phyloP scores from a whole-genome alignment of 2,329 filamentous ascomycete genomes.

The Epicoccum nigrum region DNA sequence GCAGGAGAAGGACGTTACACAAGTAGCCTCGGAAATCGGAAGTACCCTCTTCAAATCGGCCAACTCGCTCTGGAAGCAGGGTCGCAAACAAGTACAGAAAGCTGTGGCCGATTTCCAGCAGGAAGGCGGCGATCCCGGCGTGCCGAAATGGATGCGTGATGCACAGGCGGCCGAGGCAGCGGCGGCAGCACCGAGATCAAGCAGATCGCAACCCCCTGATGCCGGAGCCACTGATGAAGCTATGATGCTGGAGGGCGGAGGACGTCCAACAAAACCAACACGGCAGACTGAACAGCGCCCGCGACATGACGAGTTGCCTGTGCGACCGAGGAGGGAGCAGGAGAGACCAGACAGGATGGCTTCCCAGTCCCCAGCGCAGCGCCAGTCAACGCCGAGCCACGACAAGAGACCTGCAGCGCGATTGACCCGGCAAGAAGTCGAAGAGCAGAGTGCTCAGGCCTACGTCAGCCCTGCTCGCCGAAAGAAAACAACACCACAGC shows the following conservation, averaged over 20 bases:
- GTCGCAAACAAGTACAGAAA: constrained; percentile 90
- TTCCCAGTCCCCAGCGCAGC: constrained; percentile 49
- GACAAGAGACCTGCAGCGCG: constrained; percentile 59
- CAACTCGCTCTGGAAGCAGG: constrained; percentile 92
- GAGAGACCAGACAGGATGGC: constrained; percentile 45
- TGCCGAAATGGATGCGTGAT: constrained; percentile 96
- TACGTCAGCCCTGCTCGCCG: constrained; percentile 88
- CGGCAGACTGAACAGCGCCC: constrained; percentile 37
- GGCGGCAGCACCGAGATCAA: constrained; percentile 31
- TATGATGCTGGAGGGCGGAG: constrained; percentile 75
- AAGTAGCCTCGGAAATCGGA: constrained; percentile 81
- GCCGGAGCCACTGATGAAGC: constrained; percentile 61
- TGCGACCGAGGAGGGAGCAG: constrained; percentile 34
- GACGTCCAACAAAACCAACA: constrained; percentile 57
- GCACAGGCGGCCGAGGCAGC: constrained; percentile 53
- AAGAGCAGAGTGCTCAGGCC: constrained; percentile 80
- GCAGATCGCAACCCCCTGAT: constrained; percentile 29
- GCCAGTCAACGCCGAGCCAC: constrained; percentile 36
- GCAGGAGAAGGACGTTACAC: constrained; percentile 75
- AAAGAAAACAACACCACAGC: constrained; percentile 67
- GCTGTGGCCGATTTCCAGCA: constrained; percentile 84
- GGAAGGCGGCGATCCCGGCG: constrained; percentile 72
- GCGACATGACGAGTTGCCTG: constrained; percentile 27
- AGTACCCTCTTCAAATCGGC: constrained; percentile 89
- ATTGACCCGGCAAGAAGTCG: constrained; percentile 73